phyloP scores from a whole-genome alignment of 805 yeast genomes.

The Hanseniaspora taiwanica region DNA sequence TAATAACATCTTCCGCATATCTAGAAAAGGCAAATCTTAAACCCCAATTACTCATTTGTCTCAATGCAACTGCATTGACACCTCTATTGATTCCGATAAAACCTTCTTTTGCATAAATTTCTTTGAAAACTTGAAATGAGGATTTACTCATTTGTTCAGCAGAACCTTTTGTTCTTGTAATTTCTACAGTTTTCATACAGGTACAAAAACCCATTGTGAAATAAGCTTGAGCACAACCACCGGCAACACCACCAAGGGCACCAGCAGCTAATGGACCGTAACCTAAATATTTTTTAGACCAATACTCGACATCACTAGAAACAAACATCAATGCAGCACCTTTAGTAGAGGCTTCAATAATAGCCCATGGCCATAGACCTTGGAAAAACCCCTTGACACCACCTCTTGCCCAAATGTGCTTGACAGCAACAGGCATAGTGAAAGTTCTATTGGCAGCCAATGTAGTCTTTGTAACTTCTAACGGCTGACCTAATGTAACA shows the following conservation, averaged over 20 bases:
- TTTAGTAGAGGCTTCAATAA: slow-evolving; percentile 98
- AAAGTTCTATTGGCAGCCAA: slow-evolving; percentile 93
- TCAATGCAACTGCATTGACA: slow-evolving; percentile 96
- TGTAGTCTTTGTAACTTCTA: slow-evolving; percentile 91
- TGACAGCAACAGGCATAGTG: slow-evolving; percentile 50
- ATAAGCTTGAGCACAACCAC: slow-evolving; percentile 95
- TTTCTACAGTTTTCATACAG: slow-evolving; percentile 97
- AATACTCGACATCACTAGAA: slow-evolving; percentile 83
- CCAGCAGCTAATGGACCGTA: slow-evolving; percentile 68
- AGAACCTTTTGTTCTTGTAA: slow-evolving; percentile 76
- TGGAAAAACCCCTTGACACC: slow-evolving; percentile 89
- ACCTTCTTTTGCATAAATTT: slow-evolving; percentile 77
- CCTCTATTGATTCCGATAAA: slow-evolving; percentile 92
- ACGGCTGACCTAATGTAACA: slow-evolving; percentile 90
- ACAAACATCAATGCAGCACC: slow-evolving; percentile 93
- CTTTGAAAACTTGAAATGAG: slow-evolving; percentile 75
- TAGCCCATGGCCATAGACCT: slow-evolving; percentile 98
- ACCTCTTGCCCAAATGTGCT: slow-evolving; percentile 83
- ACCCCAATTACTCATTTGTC: slow-evolving; percentile 99
- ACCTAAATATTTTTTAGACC: slow-evolving; percentile 44
- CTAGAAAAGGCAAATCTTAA: slow-evolving; percentile 89
- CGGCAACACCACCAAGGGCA: slow-evolving; percentile 88
- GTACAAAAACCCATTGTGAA: slow-evolving; percentile 97
- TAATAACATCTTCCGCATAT: slow-evolving; percentile 77
- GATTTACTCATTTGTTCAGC: slow-evolving; percentile 47